Evolutionary conservation across 352 stramenopile species (phyloP), one percentile per base, ranked within the genome.

Genomic region (Globisporangium abappressorium): DNA sequence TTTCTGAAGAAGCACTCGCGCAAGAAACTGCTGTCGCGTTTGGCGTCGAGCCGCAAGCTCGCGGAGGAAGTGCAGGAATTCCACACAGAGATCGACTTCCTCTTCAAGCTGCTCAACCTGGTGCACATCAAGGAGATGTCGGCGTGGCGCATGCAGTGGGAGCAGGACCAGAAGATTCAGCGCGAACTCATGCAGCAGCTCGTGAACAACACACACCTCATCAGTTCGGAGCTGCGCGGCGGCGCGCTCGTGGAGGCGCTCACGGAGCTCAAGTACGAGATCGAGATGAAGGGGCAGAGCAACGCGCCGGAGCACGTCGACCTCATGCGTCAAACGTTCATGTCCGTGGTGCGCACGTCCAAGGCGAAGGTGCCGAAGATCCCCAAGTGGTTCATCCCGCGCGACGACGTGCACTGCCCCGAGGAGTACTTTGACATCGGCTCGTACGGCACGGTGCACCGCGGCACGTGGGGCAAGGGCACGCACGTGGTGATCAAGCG

Each of bases 221-320:
- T 74, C 36, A 34, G 18, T 2, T 57, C 55, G 2, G 64, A 74
- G 49, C 33, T 74, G 2, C 38, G 51, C 4, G 59, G 59, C 26
- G 36, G 36, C 3, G 64, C 57, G 49, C 59, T 74, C 38, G 59
- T 72, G n/a, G 71, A 77, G 36, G 65, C 63, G 5, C 68, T 77
- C 51, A 62, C 68, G 20, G 62, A 71, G 36, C 36, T 77, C 33
- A 67, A 74, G 60, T 71, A 70, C 57, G 68, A 77, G 68, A 64
- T 71, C 46, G 36, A 74, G 22, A 34, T 60, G 18, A 62, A 72
- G 28, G 53, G 51, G 5, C 3, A 43, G 18, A 28, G 49, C 24
- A 58, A 77, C 53, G 53, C 60, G 5, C 38, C 30, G 11, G 60
- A 67, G 28, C 46, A 72, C 15, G 38, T 75, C 1, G 24, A 28